A percentile compares a stretch with the other conserved stretches of the same genome.
Evolutionary conservation across 2,329 filamentous ascomycete genomes (phyloP).

Genomic region (Clonostachys rosea): DNA sequence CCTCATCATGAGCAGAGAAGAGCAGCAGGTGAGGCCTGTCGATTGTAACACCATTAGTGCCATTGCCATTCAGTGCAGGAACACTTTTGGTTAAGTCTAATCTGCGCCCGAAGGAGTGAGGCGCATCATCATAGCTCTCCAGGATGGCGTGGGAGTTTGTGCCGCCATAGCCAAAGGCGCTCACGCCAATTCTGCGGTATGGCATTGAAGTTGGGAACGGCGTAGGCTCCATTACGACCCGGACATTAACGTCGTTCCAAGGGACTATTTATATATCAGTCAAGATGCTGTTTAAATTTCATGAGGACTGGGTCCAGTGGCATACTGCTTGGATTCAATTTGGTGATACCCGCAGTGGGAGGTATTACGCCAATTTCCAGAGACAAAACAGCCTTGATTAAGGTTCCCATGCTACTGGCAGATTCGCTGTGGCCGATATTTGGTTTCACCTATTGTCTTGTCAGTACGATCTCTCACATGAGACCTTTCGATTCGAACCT

Average conservation of each 20-base stretch:
- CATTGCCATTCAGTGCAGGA: too few species aligned
- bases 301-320: conserved; percentile 4
- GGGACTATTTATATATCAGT: neutral
- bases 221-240: conserved; percentile 2
- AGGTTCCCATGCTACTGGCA: conserved; percentile 14
- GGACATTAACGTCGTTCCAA: conserved; percentile 2
- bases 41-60: too few species aligned
- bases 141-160: conserved; percentile 37
- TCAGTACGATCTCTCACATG: conserved; percentile 8
- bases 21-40: conserved; percentile 5
- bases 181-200: conserved; percentile 4
- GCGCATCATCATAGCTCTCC: conserved; percentile 7
- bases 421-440: conserved; percentile 18
- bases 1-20: conserved; percentile 8
- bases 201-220: neutral
- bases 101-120: neutral
- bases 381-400: conserved; percentile 17
- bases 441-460: conserved; percentile 30
- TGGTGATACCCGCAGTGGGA: conserved; percentile 13
- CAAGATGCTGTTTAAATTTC: neutral
- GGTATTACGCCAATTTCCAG: conserved; percentile 18
- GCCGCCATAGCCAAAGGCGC: conserved; percentile 34
- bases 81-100: too few species aligned
- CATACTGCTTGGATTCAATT: conserved; percentile 12
- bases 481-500: too few species aligned